Conservation (phyloP, 2,329 filamentous ascomycete species). For the Didymella segeticola region DNA sequence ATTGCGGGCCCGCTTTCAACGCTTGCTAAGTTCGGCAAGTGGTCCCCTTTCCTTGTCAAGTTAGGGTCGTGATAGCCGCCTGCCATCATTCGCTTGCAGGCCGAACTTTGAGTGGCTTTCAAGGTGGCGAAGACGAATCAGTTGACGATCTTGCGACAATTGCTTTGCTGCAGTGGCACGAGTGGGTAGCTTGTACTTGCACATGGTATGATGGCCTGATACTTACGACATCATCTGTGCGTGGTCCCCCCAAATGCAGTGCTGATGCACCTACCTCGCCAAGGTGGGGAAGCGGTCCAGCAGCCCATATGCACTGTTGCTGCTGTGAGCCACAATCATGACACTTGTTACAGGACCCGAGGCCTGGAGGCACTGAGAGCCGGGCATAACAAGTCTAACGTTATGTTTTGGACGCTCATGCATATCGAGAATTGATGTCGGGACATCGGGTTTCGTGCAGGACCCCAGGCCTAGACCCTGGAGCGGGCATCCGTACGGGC, state of each 20-base stretch:
- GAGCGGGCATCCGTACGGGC: slow-evolving; percentile 5
- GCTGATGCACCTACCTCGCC: slow-evolving; percentile 9
- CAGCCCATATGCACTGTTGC: background rate
- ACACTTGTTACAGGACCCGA: background rate
- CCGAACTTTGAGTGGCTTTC: slow-evolving; percentile 3
- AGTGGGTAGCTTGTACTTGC: too few species aligned
- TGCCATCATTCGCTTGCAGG: slow-evolving; percentile 6
- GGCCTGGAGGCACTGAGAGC: background rate
- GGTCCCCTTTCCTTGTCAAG: slow-evolving; percentile 11
- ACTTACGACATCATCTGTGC: slow-evolving; percentile 1
- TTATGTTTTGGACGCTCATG: background rate
- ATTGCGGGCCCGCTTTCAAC: background rate
- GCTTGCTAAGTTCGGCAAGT: slow-evolving; percentile 12
- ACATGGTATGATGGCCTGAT: slow-evolving; percentile 13
- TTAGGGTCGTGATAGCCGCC: slow-evolving; percentile 4
- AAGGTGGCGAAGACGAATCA: slow-evolving; percentile 12
- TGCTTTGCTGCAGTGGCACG: background rate
- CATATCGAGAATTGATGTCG: background rate
- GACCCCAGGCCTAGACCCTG: slow-evolving; percentile 8
- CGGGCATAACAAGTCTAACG: background rate
- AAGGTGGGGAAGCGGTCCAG: slow-evolving; percentile 19
- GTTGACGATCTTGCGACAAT: slow-evolving; percentile 2
- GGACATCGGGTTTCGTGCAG: background rate
- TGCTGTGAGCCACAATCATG: background rate
- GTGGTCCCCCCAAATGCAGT: background rate